Base-by-base conservation (phyloP, 1,284 basidiomycete species). In the Tilletia setariae region DNA sequence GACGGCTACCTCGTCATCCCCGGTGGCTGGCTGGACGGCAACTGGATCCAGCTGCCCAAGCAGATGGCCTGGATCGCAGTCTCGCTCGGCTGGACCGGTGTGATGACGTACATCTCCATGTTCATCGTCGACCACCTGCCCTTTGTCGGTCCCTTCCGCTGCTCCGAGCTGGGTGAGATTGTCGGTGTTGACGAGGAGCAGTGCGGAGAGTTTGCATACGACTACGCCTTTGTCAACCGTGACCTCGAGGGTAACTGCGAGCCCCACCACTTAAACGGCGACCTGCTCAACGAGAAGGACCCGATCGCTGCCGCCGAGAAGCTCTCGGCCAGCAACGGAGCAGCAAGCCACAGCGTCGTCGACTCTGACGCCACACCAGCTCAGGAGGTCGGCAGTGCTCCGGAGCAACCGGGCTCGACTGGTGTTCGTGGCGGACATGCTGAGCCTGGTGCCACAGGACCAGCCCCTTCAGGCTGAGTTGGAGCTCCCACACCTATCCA, bases 41-140 rank as follows among this genome's bases (percentile, higher is more conserved):
- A 92, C 84, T 92, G 86, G 84, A 88, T 89, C 72, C 90, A 89
- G 76, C 85, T 94, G 7, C 90, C 90, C 76, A 91, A 91, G 72
- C 93, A 96, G 78, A 84, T 94, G 70, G 89, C 89, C 2, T 95
- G 93, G 84, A 86, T 92, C 72, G 88, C 86, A 71, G 91, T 91
- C 25, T 87, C 88, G 7, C 86, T 86, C 71, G 86, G 76, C 1
- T 87, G 85, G 85, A 86, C 85, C 2, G 86, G 84, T 68, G 84
- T 84, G 70, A 82, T 86, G 67, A 86, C 86, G 44, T 85, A 84
- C 69, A 77, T 79, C 44, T 84, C 86, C 79, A 85, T 86, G 85
- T 90, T 90, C 83, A 83, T 83, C 16, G 84, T 94, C 78, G 89
- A 95, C 83, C 74, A 88, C 59, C 88, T 93, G 64, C 93, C 93